Conservation (phyloP, 2,329 filamentous ascomycete species). For the Xylariaceae sp. region DNA sequence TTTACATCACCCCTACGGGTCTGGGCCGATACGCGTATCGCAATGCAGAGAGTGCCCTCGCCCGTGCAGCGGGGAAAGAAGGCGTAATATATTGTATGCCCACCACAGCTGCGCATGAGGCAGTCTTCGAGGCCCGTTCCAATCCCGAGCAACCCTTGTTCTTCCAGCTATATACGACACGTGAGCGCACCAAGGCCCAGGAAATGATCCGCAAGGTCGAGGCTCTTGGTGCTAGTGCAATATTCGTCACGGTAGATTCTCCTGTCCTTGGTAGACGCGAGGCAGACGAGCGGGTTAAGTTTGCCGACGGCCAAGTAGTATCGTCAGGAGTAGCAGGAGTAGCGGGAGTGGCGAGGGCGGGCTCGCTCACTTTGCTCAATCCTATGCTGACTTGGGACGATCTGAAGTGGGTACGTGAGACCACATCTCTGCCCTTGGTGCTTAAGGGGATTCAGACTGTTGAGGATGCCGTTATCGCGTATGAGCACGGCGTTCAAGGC, state of each 20-base stretch:
- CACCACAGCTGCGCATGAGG: slow-evolving; percentile 36
- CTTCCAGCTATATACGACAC: slow-evolving; percentile 63
- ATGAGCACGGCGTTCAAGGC: slow-evolving; percentile 13
- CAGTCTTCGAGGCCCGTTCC: slow-evolving; percentile 15
- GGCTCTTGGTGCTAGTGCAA: slow-evolving; percentile 55
- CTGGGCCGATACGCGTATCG: slow-evolving; percentile 56
- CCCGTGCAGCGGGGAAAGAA: slow-evolving; percentile 52
- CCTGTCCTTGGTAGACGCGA: slow-evolving; percentile 54
- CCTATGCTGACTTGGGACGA: slow-evolving; percentile 21
- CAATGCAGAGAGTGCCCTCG: slow-evolving; percentile 59
- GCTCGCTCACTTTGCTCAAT: slow-evolving; percentile 13
- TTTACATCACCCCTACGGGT: slow-evolving; percentile 58
- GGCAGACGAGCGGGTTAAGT: slow-evolving; percentile 16
- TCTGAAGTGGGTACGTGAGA: slow-evolving; percentile 16
- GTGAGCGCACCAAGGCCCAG: slow-evolving; percentile 54
- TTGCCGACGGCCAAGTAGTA: background rate
- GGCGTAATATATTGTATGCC: slow-evolving; percentile 57
- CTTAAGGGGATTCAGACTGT: slow-evolving; percentile 23
- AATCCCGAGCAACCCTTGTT: slow-evolving; percentile 48
- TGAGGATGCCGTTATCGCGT: slow-evolving; percentile 16
- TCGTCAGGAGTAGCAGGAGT: slow-evolving; percentile 15
- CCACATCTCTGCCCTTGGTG: slow-evolving; percentile 14
- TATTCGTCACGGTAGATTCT: slow-evolving; percentile 61
- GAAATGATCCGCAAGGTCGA: slow-evolving; percentile 48
- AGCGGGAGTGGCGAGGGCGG: slow-evolving; percentile 12